Conservation (phyloP, 2,329 filamentous ascomycete species). For the Pseudogymnoascus sp. region DNA sequence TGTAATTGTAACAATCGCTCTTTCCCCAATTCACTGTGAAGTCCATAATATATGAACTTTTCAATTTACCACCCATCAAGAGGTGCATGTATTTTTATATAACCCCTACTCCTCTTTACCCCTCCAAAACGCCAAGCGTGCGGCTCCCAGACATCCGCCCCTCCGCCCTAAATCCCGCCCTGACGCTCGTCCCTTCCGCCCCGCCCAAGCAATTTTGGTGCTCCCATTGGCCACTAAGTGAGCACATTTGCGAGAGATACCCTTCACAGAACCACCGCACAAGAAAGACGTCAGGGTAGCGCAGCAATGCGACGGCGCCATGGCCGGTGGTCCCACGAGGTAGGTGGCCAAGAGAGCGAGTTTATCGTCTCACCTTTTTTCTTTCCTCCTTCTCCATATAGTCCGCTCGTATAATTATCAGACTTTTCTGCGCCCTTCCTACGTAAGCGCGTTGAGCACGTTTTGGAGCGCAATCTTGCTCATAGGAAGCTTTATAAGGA, state of each 20-base stretch:
- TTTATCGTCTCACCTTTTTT: background rate
- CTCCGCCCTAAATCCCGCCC: background rate
- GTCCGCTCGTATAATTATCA: background rate
- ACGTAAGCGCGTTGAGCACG: slow-evolving; percentile 2
- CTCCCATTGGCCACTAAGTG: slow-evolving; percentile 7
- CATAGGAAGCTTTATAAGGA: background rate
- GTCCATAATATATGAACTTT: background rate
- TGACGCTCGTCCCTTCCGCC: background rate
- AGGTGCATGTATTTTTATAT: background rate
- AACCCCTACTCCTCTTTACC: background rate
- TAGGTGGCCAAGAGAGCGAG: background rate
- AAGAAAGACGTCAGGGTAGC: background rate
- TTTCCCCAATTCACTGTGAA: background rate
- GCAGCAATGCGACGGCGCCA: background rate
- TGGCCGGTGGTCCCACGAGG: background rate
- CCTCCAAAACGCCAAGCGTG: background rate
- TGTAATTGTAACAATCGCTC: background rate
- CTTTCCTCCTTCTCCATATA: background rate
- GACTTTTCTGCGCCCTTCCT: background rate
- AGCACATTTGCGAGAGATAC: slow-evolving; percentile 10
- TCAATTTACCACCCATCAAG: background rate
- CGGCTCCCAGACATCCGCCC: background rate
- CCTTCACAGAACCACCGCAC: background rate
- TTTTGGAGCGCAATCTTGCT: slow-evolving; percentile 7
- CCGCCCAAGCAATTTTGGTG: background rate